Evolutionary conservation across 1,284 basidiomycete species (phyloP).

Genomic region (Serendipita sp.): DNA sequence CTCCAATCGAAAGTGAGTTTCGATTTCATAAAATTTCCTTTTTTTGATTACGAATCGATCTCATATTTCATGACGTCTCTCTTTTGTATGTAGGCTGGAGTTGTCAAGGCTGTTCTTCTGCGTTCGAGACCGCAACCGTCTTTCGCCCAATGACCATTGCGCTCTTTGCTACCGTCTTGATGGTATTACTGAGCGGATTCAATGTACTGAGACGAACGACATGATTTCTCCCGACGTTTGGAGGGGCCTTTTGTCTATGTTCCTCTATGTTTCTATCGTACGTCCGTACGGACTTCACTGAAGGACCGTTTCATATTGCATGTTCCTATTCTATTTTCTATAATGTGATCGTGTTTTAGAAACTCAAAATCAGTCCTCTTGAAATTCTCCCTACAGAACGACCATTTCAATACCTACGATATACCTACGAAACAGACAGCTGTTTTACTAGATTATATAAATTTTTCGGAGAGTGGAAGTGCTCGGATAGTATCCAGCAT

Average conservation of each 20-base stretch:
- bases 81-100: slow-evolving; percentile 45
- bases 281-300: no score
- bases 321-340: no score
- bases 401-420: no score
- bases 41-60: background rate
- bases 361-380: no score
- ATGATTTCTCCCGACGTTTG: background rate
- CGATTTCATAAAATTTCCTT: slow-evolving; percentile 14
- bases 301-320: no score
- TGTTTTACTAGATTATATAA: background rate
- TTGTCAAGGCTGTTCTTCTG: slow-evolving; percentile 51
- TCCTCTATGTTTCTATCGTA: no score
- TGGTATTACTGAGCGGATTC: slow-evolving; percentile 62
- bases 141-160: slow-evolving; percentile 53
- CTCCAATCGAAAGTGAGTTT: slow-evolving; percentile 51
- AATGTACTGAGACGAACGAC: slow-evolving; percentile 34
- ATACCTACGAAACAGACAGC: no score
- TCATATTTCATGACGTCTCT: slow-evolving; percentile 1
- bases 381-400: no score
- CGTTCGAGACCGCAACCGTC: slow-evolving; percentile 27
- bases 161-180: slow-evolving; percentile 49
- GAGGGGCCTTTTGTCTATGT: background rate
- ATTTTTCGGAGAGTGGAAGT: background rate
- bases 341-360: no score
- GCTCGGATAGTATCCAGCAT: slow-evolving; percentile 39